A percentile compares a stretch with the other conserved stretches of the same genome.
Conservation (phyloP, 495 filamentous ascomycete genomes). For the Aspergillus indologenus region DNA sequence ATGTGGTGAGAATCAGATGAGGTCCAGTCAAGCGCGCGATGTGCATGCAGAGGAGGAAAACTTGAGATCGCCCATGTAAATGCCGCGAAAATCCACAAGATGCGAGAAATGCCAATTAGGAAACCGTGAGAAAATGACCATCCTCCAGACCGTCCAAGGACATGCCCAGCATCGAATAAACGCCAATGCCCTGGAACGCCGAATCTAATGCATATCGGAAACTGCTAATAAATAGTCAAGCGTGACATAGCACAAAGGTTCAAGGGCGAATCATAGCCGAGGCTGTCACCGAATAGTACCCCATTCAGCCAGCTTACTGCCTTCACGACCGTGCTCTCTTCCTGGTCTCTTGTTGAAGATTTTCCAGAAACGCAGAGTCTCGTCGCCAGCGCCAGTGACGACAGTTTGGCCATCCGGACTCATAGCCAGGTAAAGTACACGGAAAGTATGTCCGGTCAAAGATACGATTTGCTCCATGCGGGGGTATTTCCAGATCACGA, state of each 20-base stretch:
- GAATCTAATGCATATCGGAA: slow-evolving; percentile 37
- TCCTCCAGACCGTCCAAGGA: slow-evolving; percentile 29
- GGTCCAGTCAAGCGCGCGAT: slow-evolving; percentile 2
- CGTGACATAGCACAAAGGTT: slow-evolving; percentile 11
- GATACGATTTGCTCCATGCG: slow-evolving; percentile 95
- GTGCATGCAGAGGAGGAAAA: slow-evolving; percentile 12
- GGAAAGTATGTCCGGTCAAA: slow-evolving; percentile 92
- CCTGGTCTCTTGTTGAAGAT: slow-evolving; percentile 72
- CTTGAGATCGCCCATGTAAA: slow-evolving; percentile 21
- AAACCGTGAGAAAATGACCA: slow-evolving; percentile 20
- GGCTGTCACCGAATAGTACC: slow-evolving; percentile 61
- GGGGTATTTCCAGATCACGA: slow-evolving; percentile 98
- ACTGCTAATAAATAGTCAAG: slow-evolving; percentile 16
- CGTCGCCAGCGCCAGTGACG: slow-evolving; percentile 94
- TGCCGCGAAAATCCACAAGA: slow-evolving; percentile 28
- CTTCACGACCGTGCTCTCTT: slow-evolving; percentile 48
- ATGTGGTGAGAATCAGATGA: slow-evolving; percentile 24
- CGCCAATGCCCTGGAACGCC: slow-evolving; percentile 36
- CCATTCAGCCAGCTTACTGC: slow-evolving; percentile 63
- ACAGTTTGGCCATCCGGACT: slow-evolving; percentile 91
- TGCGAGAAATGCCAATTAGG: slow-evolving; percentile 36
- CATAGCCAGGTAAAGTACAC: slow-evolving; percentile 95
- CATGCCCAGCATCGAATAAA: slow-evolving; percentile 24
- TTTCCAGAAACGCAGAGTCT: slow-evolving; percentile 96
- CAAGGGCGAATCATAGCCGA: slow-evolving; percentile 7